Evolutionary conservation across 2,329 filamentous ascomycete genomes (phyloP), one percentile per base, ranked within the genome.

Genomic region (Mycogone perniciosa): DNA sequence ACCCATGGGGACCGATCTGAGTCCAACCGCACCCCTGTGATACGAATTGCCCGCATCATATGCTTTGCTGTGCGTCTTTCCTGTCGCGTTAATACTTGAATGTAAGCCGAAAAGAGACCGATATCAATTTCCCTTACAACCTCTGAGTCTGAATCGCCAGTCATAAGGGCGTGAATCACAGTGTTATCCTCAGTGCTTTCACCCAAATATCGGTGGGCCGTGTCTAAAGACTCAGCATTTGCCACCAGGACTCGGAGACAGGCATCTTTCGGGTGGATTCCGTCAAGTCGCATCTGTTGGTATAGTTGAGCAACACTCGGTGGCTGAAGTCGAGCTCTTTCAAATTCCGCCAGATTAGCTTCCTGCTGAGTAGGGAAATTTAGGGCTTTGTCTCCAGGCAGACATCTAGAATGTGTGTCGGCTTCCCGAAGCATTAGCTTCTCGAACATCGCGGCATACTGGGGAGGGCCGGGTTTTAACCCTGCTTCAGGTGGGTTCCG

Each of bases 361-460:
- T 67, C 59, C 37, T 64, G 53, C 46, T 62, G 54, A 5, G 63
- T 61, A 13, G 62, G 54, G 55, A 70, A 63, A 50, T 80, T 74
- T 20, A 82, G 68, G 20, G 81, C 73, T 37, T 71, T 71, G 57
- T 88, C 85, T 9, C 86, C 86, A 5, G 85, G 81, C 2, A 80
- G 61, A 10, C 73, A 53, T 3, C 54, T 57, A 31, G 55, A 55
- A 3, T 57, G 44, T 4, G 56, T 40, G n/a, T 62, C 58, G 10
- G 56, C 64, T 42, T 67, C 61, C 33, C 62, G 59, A 11, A 63
- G 59, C 13, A 71, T 64, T 1, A 85, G 68, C 59, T 84, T 85
- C 48, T 74, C 62, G 55, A 85, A 80, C 78, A 85, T 81, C 51
- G 79, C 77, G 6, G 71, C 70, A 58, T 83, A 85, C 44, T 84